Percentiles rank a stretch among this genome's conserved stretches.
Conservation (phyloP, 768 basidiomycete genomes). For the Lactarius vividus region DNA sequence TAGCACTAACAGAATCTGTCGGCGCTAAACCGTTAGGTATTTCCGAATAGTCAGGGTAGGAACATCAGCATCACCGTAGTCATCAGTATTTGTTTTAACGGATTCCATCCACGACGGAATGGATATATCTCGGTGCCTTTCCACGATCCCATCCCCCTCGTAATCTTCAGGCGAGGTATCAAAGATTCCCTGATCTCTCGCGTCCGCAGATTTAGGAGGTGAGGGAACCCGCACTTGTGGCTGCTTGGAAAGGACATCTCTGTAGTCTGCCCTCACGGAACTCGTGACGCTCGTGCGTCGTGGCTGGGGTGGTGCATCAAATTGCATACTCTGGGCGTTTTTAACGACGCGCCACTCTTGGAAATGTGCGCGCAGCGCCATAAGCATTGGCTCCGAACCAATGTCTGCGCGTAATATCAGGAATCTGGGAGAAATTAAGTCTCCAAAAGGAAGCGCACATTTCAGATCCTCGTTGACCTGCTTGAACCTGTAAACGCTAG, state of each 20-base stretch:
- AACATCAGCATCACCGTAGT: background rate
- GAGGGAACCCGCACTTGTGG: slow-evolving; percentile 8
- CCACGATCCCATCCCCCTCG: background rate
- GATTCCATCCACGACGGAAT: background rate
- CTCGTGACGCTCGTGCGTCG: background rate
- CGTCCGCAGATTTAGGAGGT: background rate
- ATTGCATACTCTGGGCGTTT: background rate
- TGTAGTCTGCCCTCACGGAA: background rate
- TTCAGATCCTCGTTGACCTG: slow-evolving; percentile 33
- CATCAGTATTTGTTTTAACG: background rate
- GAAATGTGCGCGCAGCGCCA: slow-evolving; percentile 12
- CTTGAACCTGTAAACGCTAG: slow-evolving; percentile 42
- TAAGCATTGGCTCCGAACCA: slow-evolving; percentile 1
- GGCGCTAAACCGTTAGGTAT: background rate
- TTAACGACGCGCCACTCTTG: slow-evolving; percentile 7
- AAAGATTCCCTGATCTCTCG: no score
- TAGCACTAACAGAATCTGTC: background rate
- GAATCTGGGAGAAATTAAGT: background rate
- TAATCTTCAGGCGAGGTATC: background rate
- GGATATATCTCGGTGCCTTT: background rate
- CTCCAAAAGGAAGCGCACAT: slow-evolving; percentile 23
- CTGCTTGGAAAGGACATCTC: background rate
- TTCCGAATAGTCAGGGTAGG: background rate
- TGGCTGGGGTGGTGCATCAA: background rate
- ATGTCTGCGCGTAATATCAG: slow-evolving; percentile 14